Conservation (phyloP, 2,329 filamentous ascomycete species). For the Apiospora koreana region DNA sequence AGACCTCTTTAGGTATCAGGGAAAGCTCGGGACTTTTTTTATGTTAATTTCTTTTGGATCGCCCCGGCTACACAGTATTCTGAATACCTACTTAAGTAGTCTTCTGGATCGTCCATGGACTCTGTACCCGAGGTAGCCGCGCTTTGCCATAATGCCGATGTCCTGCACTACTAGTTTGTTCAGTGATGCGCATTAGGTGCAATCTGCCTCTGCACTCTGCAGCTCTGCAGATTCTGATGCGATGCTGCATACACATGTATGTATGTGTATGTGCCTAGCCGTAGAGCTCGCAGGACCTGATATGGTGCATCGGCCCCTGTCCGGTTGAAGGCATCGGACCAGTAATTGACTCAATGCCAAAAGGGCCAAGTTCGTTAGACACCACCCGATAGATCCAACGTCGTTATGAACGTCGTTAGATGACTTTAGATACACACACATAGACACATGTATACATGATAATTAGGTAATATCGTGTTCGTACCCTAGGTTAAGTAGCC, state of each 20-base stretch:
- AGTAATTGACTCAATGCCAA: neutral
- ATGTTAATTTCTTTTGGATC: neutral
- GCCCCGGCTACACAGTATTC: neutral
- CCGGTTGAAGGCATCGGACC: neutral
- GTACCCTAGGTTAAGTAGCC: too few species aligned
- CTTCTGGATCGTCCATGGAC: neutral
- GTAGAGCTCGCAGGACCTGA: neutral
- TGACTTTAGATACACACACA: too few species aligned
- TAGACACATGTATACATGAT: too few species aligned
- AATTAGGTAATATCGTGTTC: neutral
- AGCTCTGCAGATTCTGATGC: neutral
- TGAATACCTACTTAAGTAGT: too few species aligned
- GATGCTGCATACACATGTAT: too few species aligned
- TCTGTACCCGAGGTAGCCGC: neutral
- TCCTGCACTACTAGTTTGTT: neutral
- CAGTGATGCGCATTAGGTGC: neutral
- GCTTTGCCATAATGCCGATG: neutral
- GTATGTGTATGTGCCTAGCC: neutral
- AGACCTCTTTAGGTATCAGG: too few species aligned
- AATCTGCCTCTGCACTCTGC: neutral
- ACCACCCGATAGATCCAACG: too few species aligned
- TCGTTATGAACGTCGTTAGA: too few species aligned
- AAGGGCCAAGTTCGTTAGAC: neutral
- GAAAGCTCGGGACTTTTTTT: neutral
- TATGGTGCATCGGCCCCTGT: neutral